These are phyloP conservation scores for Pestalotiopsis sp. DNA, from an alignment of 2,329 filamentous ascomycete genomes.

Conservation along the genomic window DNA sequence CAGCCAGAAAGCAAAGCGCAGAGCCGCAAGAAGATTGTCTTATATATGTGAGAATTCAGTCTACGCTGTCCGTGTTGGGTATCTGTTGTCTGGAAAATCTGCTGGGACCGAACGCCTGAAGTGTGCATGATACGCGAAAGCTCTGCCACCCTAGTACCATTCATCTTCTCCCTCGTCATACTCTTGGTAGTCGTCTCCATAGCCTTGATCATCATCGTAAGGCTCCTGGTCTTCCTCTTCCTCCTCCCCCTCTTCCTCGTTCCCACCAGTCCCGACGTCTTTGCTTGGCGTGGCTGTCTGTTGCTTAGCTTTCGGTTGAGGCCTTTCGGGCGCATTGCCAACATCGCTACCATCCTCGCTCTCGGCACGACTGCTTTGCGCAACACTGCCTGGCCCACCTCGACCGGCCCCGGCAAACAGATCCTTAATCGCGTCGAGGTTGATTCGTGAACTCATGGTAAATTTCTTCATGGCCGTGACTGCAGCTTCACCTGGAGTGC, in stretches of 20 bases:
- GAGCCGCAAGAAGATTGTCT: not conserved
- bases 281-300: not conserved
- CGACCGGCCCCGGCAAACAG: conserved; percentile 52
- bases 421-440: conserved; percentile 65
- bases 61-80: not conserved
- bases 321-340: not conserved
- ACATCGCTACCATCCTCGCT: conserved; percentile 35
- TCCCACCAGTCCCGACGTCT: not conserved
- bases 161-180: conserved; percentile 5
- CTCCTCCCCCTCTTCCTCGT: conserved; percentile 26
- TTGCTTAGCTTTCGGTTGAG: not conserved
- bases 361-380: conserved; percentile 35
- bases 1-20: too few species aligned
- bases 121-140: not conserved
- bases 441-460: conserved; percentile 73
- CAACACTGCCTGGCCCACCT: conserved; percentile 48
- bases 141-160: not conserved
- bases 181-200: not conserved
- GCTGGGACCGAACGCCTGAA: not conserved
- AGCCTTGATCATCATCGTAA: conserved; percentile 11
- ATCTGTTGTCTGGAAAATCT: not conserved
- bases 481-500: conserved; percentile 69
- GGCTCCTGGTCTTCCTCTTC: conserved; percentile 20
- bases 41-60: not conserved
- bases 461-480: conserved; percentile 68